Evolutionary conservation across 2,329 filamentous ascomycete genomes (phyloP), one percentile per base, ranked within the genome.

Genomic region (Paraconiothyrium brasiliense): DNA sequence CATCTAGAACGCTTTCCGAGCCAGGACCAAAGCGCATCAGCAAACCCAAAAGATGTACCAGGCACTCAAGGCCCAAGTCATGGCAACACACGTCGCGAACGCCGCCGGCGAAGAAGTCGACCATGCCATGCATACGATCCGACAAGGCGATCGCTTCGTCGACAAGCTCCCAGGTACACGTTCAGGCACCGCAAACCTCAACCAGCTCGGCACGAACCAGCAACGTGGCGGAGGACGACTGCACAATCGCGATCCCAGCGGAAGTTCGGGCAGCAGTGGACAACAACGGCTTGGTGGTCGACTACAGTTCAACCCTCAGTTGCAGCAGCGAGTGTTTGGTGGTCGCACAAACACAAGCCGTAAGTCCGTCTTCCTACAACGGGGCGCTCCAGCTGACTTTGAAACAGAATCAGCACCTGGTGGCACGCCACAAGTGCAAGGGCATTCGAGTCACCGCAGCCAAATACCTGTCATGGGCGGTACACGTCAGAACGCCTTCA

Each of bases 21-120:
- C 93, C 24, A 95, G 94, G 75, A 88, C 82, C 67, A 88, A 86
- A 50, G 90, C 89, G 60, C 84, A 92, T 3, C 79, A 88, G 5
- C 89, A 92, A 62, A 86, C 88, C 2, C 91, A 93, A 54, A 85
- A 85, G 63, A 78, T 86, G 24, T 89, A 89, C 68, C 83, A 86
- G 49, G 71, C 82, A 13, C 76, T 89, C 44, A 89, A 89, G 70
- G 80, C 82, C 32, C 83, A 84, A 61, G 82, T 86, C 11, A 83
- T 86, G 78, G 79, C 80, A 35, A 82, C 83, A 2, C 82, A 85
- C 13, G 83, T 88, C 60, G 84, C 86, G 58, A 79, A 79, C 20
- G 86, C 86, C 7, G 86, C 86, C 22, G 84, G 84, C 2, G 81
- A 87, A 54, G 76, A 79, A 57, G 78, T 72, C 24, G 74, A 77